A percentile compares a stretch with the other conserved stretches of the same genome.
Evolutionary conservation across 1,284 basidiomycete genomes (phyloP).

Genomic region (Ustilago bromivora): DNA sequence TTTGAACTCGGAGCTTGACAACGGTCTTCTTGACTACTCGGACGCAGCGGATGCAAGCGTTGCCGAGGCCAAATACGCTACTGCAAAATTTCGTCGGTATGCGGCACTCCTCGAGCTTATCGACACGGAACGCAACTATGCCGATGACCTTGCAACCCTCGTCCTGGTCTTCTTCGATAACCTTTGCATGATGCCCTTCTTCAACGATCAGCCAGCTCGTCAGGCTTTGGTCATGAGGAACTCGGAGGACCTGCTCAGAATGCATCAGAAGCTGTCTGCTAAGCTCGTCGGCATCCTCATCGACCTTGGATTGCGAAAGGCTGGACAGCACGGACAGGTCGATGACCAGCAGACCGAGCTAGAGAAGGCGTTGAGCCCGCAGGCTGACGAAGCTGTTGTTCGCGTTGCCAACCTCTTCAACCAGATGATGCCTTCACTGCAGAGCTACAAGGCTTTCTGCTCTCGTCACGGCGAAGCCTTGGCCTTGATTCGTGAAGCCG

Average conservation of each 20-base stretch:
- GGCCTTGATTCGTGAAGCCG: constrained; percentile 62
- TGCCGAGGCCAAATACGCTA: constrained; percentile 30
- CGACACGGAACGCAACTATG: constrained; percentile 67
- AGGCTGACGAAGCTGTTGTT: constrained; percentile 53
- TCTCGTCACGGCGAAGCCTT: constrained; percentile 67
- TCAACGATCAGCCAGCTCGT: constrained; percentile 58
- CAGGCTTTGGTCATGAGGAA: constrained; percentile 62
- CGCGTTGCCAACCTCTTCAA: constrained; percentile 50
- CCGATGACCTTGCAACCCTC: constrained; percentile 63
- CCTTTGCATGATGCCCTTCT: constrained; percentile 62
- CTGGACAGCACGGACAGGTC: constrained; percentile 14
- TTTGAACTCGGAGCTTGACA: constrained; percentile 33
- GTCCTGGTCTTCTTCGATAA: constrained; percentile 66
- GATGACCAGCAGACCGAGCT: constrained; percentile 40
- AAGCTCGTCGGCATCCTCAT: constrained; percentile 54
- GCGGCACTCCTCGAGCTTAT: constrained; percentile 65
- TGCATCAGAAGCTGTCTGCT: constrained; percentile 58
- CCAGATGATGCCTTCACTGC: constrained; percentile 49
- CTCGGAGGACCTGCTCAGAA: constrained; percentile 54
- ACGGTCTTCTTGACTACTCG: constrained; percentile 16
- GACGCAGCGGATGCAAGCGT: constrained; percentile 13
- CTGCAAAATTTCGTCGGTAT: constrained; percentile 49
- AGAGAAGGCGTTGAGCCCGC: constrained; percentile 47
- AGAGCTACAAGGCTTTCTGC: constrained; percentile 64
- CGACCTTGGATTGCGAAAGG: constrained; percentile 46